phyloP scores from a whole-genome alignment of 441 rosid genomes.

The Pelargonium myrrhifolium region DNA sequence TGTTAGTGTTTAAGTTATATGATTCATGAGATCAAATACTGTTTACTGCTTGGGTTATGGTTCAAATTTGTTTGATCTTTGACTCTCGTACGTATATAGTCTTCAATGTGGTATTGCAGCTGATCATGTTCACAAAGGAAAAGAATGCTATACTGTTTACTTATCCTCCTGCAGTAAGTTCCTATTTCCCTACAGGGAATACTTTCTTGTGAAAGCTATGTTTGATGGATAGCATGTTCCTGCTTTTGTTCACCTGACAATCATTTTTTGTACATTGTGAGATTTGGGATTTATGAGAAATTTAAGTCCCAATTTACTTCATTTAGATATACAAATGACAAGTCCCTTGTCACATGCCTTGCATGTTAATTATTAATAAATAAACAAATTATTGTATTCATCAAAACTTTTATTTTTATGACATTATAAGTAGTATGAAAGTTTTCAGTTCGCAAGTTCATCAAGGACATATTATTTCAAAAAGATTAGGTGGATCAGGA shows the following conservation, averaged over 20 bases:
- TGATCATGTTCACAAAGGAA: slow-evolving; percentile 73
- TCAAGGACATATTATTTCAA: no score
- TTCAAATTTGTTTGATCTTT: slow-evolving; percentile 31
- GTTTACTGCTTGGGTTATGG: not conserved
- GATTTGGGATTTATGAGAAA: not conserved
- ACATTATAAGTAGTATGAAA: no score
- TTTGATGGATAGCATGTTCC: not conserved
- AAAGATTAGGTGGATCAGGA: no score
- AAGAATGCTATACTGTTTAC: slow-evolving; percentile 87
- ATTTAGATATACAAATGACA: not conserved
- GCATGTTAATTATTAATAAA: not conserved
- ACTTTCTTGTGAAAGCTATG: slow-evolving; percentile 4
- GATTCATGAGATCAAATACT: not conserved
- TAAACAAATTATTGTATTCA: no score
- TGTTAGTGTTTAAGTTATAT: not conserved
- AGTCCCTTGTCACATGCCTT: not conserved
- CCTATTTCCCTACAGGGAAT: not conserved
- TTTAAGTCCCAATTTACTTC: not conserved
- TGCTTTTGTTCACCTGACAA: not conserved
- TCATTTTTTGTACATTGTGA: not conserved
- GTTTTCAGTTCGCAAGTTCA: no score
- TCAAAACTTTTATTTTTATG: no score
- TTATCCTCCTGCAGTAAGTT: slow-evolving; percentile 71
- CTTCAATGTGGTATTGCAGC: slow-evolving; percentile 74
- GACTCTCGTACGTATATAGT: slow-evolving; percentile 80